phyloP scores from a whole-genome alignment of 2,329 filamentous ascomycete genomes.

The Penicillium nordicum region DNA sequence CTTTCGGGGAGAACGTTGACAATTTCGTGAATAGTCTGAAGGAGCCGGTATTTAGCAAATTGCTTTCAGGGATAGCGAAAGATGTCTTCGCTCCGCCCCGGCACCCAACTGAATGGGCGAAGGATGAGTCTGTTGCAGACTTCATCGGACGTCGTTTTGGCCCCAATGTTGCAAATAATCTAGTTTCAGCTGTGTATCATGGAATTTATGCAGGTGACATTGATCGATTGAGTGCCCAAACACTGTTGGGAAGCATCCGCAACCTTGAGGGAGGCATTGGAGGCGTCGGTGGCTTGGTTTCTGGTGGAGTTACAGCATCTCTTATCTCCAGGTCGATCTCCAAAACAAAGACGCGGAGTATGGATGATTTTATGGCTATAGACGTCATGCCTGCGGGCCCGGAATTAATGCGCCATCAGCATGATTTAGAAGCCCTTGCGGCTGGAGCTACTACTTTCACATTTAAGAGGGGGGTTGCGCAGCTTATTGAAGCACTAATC shows the following conservation, averaged over 20 bases:
- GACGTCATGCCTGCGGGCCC: slow-evolving; percentile 5
- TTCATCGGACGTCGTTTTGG: slow-evolving; percentile 59
- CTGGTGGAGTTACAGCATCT: slow-evolving; percentile 9
- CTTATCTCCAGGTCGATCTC: slow-evolving; percentile 13
- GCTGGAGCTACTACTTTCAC: slow-evolving; percentile 40
- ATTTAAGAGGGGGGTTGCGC: slow-evolving; percentile 57
- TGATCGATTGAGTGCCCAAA: slow-evolving; percentile 70
- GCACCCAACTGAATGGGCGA: slow-evolving; percentile 29
- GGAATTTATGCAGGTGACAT: slow-evolving; percentile 93
- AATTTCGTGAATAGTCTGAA: slow-evolving; percentile 36
- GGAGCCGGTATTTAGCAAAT: slow-evolving; percentile 53
- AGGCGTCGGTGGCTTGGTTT: slow-evolving; percentile 15
- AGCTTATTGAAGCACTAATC: slow-evolving; percentile 56
- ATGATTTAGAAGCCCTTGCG: slow-evolving; percentile 14
- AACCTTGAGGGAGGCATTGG: slow-evolving; percentile 43
- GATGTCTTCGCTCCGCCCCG: slow-evolving; percentile 37
- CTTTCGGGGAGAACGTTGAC: slow-evolving; percentile 11
- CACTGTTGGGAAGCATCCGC: slow-evolving; percentile 53
- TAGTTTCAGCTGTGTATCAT: slow-evolving; percentile 73
- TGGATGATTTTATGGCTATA: slow-evolving; percentile 32
- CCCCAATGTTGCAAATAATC: slow-evolving; percentile 61
- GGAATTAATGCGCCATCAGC: not conserved
- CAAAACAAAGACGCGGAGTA: slow-evolving; percentile 9
- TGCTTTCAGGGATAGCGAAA: slow-evolving; percentile 25
- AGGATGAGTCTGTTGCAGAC: slow-evolving; percentile 69